Evolutionary conservation across 352 stramenopile species (phyloP).

Genomic region (Blastocystis sp.): DNA sequence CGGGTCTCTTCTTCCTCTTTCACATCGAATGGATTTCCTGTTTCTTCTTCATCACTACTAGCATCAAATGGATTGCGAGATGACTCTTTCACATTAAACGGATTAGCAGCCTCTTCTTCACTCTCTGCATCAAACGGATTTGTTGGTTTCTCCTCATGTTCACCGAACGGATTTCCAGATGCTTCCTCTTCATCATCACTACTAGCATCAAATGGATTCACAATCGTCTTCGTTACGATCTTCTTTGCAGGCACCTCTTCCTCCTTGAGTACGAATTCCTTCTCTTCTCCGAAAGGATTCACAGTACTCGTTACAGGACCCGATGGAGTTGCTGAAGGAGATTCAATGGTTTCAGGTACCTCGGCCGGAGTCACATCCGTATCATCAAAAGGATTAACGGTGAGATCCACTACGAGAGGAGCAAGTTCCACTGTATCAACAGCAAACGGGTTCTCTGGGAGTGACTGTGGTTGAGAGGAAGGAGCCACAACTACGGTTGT

Average conservation of each 20-base stretch:
- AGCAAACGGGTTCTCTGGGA: background rate
- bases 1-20: background rate
- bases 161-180: background rate
- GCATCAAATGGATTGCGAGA: slow-evolving; percentile 25
- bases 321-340: background rate
- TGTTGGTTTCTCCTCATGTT: background rate
- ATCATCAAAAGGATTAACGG: slow-evolving; percentile 48
- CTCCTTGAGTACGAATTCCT: background rate
- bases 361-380: background rate
- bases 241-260: background rate
- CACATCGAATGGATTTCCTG: slow-evolving; percentile 27
- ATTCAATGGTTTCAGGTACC: background rate
- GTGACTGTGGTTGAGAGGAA: background rate
- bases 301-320: background rate
- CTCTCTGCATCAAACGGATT: slow-evolving; percentile 6
- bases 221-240: background rate
- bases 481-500: background rate
- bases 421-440: background rate
- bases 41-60: background rate
- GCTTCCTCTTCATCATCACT: background rate
- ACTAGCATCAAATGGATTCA: slow-evolving; percentile 18
- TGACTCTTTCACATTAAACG: slow-evolving; percentile 22
- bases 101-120: slow-evolving; percentile 17
- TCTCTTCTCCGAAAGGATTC: slow-evolving; percentile 56
- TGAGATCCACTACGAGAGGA: background rate